Evolutionary conservation across 2,329 filamentous ascomycete species (phyloP).

Genomic region (Apiospora marii): DNA sequence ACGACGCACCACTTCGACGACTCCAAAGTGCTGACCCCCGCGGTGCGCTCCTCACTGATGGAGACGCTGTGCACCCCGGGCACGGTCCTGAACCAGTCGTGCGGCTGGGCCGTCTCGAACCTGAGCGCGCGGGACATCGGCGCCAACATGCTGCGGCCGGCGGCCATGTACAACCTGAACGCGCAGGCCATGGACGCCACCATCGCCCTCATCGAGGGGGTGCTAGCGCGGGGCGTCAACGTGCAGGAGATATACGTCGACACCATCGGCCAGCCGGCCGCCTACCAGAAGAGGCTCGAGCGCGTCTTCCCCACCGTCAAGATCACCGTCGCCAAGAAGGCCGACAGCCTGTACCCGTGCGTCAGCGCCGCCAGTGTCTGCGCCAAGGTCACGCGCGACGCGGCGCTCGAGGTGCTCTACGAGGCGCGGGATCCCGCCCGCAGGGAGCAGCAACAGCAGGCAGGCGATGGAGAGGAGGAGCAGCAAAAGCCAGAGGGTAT

Average conservation of each 20-base stretch:
- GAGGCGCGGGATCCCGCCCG: slow-evolving; percentile 52
- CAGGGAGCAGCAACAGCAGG: slow-evolving; percentile 33
- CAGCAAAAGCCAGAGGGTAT: slow-evolving; percentile 46
- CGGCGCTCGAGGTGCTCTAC: slow-evolving; percentile 83
- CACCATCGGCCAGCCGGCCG: slow-evolving; percentile 83
- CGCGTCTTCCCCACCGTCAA: slow-evolving; percentile 80
- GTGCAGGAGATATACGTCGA: slow-evolving; percentile 93
- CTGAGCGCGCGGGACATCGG: slow-evolving; percentile 87
- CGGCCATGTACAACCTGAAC: slow-evolving; percentile 84
- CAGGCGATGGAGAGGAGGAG: slow-evolving; percentile 37
- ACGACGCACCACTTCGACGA: slow-evolving; percentile 89
- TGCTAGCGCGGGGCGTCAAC: slow-evolving; percentile 81
- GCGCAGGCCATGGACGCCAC: slow-evolving; percentile 96
- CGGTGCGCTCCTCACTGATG: slow-evolving; percentile 78
- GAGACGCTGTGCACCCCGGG: slow-evolving; percentile 71
- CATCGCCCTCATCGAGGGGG: slow-evolving; percentile 78
- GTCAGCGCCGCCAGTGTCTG: slow-evolving; percentile 94
- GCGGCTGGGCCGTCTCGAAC: slow-evolving; percentile 82
- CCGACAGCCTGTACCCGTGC: slow-evolving; percentile 89
- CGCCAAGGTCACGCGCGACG: slow-evolving; percentile 95
- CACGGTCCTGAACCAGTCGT: slow-evolving; percentile 57
- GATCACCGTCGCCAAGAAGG: slow-evolving; percentile 87
- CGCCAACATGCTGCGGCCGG: slow-evolving; percentile 76
- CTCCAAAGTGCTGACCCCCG: slow-evolving; percentile 87
- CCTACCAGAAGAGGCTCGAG: slow-evolving; percentile 87